phyloP scores from a whole-genome alignment of 179 eudicot species.

The Drosera spatulata region DNA sequence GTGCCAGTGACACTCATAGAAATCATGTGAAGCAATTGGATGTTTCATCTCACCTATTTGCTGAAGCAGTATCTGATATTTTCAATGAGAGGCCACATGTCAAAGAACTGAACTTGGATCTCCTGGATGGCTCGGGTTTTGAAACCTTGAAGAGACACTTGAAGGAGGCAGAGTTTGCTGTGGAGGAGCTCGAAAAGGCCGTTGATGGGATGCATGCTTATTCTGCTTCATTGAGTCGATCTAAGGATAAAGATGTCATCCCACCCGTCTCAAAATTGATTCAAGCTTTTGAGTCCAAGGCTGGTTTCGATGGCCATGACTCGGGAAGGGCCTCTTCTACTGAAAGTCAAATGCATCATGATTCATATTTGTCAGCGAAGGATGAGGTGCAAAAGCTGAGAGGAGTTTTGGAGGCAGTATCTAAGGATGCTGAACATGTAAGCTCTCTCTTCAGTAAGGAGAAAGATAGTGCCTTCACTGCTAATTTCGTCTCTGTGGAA shows the following conservation, averaged over 20 bases:
- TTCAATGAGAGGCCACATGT: constrained; percentile 7
- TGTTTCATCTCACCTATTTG: constrained; percentile 2
- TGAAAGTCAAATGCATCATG: constrained; percentile 27
- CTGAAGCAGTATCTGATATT: constrained; percentile 10
- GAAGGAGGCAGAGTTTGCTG: constrained; percentile 36
- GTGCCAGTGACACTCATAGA: constrained; percentile 10
- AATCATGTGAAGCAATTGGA: constrained; percentile 9
- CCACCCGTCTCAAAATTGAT: constrained; percentile 71
- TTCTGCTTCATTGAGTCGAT: constrained; percentile 30
- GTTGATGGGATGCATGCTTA: constrained; percentile 51
- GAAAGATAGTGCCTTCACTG: constrained; percentile 22
- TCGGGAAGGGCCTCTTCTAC: constrained; percentile 18
- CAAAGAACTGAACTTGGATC: constrained; percentile 19
- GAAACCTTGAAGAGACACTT: constrained; percentile 33
- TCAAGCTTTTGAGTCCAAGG: constrained; percentile 84
- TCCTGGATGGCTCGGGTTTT: constrained; percentile 23
- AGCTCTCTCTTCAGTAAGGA: constrained; percentile 30
- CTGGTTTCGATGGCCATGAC: constrained; percentile 34
- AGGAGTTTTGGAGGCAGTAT: constrained; percentile 35
- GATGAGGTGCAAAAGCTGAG: constrained; percentile 29
- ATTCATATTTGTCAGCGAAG: constrained; percentile 29
- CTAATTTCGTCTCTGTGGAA: constrained; percentile 28
- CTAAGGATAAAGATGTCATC: constrained; percentile 28
- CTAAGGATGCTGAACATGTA: constrained; percentile 34
- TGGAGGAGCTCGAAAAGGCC: constrained; percentile 49